phyloP scores from a whole-genome alignment of 2,329 filamentous ascomycete species.

The Magnaporthiopsis incrustans region DNA sequence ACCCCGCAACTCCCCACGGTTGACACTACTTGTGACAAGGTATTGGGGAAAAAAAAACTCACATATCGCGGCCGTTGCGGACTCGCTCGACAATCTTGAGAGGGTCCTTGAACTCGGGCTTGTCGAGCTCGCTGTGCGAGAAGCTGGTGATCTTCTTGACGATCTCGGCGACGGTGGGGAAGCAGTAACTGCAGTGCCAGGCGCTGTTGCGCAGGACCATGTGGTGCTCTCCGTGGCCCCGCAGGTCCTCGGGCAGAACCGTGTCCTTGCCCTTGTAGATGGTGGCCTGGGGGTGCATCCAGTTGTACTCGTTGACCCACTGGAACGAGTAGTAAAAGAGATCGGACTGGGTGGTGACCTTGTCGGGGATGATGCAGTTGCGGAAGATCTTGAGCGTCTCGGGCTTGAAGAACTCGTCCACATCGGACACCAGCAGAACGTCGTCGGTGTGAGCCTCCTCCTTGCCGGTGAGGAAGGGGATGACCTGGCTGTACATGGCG shows the following conservation, averaged over 20 bases:
- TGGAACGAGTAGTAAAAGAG: conserved; percentile 33
- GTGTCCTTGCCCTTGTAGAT: conserved; percentile 28
- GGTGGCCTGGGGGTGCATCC: conserved; percentile 37
- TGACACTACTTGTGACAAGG: neutral
- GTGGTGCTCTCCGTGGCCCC: conserved; percentile 22
- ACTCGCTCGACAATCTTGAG: conserved; percentile 30
- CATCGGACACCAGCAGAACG: conserved; percentile 35
- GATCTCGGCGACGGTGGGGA: conserved; percentile 31
- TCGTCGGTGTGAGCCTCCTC: conserved; percentile 25
- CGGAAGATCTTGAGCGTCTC: conserved; percentile 23
- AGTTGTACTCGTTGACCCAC: conserved; percentile 26
- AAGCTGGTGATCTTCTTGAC: conserved; percentile 33
- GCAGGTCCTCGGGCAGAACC: conserved; percentile 30
- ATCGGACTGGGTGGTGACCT: conserved; percentile 24
- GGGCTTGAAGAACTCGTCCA: conserved; percentile 36
- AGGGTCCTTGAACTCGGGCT: conserved; percentile 29
- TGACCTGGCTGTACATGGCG: conserved; percentile 26
- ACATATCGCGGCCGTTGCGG: conserved; percentile 33
- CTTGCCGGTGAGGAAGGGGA: conserved; percentile 27
- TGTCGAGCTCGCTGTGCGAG: conserved; percentile 30
- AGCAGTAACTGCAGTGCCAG: conserved; percentile 40
- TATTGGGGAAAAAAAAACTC: conserved; percentile 13
- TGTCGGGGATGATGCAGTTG: conserved; percentile 25
- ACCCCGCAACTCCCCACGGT: too few species aligned
- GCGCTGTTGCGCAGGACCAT: conserved; percentile 29